Evolutionary conservation across 495 filamentous ascomycete species (phyloP), one percentile per base, ranked within the genome.

Genomic region (Hyaloscypha finlandica): DNA sequence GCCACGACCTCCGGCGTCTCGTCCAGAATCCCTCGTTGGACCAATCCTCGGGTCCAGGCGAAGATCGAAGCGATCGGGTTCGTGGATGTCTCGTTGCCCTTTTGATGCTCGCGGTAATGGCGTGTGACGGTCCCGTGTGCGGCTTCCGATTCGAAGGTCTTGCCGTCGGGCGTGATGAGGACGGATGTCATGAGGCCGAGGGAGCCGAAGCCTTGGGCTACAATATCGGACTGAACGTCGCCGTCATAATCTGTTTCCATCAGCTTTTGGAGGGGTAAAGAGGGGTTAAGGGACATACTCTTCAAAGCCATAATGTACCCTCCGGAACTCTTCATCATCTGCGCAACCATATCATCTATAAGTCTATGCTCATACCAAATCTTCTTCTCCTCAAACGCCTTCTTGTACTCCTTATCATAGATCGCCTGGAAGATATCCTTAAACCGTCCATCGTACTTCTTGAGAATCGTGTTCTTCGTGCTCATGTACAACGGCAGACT

Each of bases 321-420:
- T 67, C 95, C 93, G 72, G 89, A 88, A 79, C 88, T 92, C 88
- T 99, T 99, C 84, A 99, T 92, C 95, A 99, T 99, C 86, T 99
- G 94, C 58, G 95, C 95, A 64, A 99, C 95, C 95, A 99, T 99
- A 81, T 99, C 95, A 81, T 99, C 95, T 74, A 99, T 98, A 42
- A 99, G 83, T 71, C 95, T 89, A 81, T 99, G 95, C 89, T 99
- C 95, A 77, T 99, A 99, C 95, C 95, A 98, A 81, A 97, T 97
- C 56, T 84, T 83, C 83, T 92, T 90, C 72, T 89, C 89, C 74
- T 97, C 92, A 76, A 98, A 98, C 58, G 90, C 86, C 75, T 86
- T 85, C 83, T 90, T 87, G 84, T 98, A 99, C 73, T 89, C 82
- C 42, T 83, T 85, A 71, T 98, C 92, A 80, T 92, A 99, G 69